Conservation (phyloP, 2,329 filamentous ascomycete genomes). For the Aspergillus pseudotamarii region DNA sequence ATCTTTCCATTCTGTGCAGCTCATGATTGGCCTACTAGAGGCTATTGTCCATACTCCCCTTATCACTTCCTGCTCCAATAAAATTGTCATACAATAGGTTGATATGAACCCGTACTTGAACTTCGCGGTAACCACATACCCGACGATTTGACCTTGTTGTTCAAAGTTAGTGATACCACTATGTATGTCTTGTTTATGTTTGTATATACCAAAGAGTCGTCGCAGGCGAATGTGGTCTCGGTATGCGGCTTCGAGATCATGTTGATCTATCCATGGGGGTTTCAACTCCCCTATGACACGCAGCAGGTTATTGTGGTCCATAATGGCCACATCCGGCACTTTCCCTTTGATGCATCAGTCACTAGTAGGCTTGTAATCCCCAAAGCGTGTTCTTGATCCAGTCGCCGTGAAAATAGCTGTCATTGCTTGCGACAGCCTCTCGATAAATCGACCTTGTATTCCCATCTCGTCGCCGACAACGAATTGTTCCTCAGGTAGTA, state of each 20-base stretch:
- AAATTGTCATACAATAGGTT: background rate
- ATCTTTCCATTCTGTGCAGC: background rate
- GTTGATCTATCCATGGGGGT: too few relatives aligned
- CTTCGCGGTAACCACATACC: background rate
- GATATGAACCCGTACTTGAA: background rate
- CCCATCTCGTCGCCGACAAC: background rate
- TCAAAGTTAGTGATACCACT: background rate
- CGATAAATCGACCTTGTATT: background rate
- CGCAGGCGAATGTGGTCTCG: too few relatives aligned
- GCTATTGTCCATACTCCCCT: background rate
- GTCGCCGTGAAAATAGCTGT: background rate
- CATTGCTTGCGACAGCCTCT: background rate
- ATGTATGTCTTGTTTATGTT: too few relatives aligned
- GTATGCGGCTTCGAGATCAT: too few relatives aligned
- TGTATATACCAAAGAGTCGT: too few relatives aligned
- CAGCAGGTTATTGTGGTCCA: too few relatives aligned
- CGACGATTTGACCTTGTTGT: background rate
- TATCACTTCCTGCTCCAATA: background rate
- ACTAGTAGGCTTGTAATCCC: too few relatives aligned
- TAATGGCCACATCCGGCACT: too few relatives aligned
- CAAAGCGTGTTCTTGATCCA: background rate
- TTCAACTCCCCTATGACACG: too few relatives aligned
- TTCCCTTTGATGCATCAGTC: too few relatives aligned
- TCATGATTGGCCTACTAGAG: background rate
- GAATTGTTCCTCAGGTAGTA: background rate